Conservation (phyloP, 257 asterid genomes). For the Scutellaria barbata region DNA sequence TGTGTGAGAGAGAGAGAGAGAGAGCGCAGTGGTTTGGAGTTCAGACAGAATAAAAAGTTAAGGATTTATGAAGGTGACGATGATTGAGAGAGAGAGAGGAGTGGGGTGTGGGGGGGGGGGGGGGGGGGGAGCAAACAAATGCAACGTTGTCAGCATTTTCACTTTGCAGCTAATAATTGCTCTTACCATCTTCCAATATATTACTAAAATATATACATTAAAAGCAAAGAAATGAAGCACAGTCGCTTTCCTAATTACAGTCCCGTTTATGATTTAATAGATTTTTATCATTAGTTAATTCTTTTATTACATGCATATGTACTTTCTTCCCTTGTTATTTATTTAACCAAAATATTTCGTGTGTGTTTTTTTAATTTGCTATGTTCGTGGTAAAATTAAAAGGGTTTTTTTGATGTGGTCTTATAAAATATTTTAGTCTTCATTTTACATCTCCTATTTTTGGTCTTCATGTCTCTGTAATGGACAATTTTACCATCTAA, state of each 20-base stretch:
- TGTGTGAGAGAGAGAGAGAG: slow-evolving; percentile 19
- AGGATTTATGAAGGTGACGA: slow-evolving; percentile 49
- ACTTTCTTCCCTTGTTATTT: not conserved
- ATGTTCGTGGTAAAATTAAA: too few species aligned
- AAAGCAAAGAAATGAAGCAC: slow-evolving; percentile 14
- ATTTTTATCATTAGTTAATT: not conserved
- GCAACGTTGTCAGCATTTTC: slow-evolving; percentile 46
- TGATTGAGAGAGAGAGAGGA: slow-evolving; percentile 36
- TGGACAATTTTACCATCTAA: not conserved
- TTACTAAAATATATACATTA: not conserved
- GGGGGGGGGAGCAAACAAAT: slow-evolving; percentile 18
- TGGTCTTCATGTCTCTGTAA: too few species aligned
- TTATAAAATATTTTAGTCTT: too few species aligned
- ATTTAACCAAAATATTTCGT: too few species aligned
- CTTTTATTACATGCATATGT: not conserved
- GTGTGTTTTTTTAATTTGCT: too few species aligned
- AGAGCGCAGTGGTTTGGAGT: slow-evolving; percentile 25
- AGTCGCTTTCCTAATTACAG: not conserved
- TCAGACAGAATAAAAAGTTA: slow-evolving; percentile 36
- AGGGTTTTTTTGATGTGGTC: too few species aligned
- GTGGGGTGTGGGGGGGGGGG: not conserved
- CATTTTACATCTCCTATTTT: too few species aligned
- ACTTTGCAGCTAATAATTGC: slow-evolving; percentile 52
- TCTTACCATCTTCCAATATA: slow-evolving; percentile 36
- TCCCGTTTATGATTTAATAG: not conserved